phyloP scores from a whole-genome alignment of 208 protist species.

The Trypanosoma platydactyli region DNA sequence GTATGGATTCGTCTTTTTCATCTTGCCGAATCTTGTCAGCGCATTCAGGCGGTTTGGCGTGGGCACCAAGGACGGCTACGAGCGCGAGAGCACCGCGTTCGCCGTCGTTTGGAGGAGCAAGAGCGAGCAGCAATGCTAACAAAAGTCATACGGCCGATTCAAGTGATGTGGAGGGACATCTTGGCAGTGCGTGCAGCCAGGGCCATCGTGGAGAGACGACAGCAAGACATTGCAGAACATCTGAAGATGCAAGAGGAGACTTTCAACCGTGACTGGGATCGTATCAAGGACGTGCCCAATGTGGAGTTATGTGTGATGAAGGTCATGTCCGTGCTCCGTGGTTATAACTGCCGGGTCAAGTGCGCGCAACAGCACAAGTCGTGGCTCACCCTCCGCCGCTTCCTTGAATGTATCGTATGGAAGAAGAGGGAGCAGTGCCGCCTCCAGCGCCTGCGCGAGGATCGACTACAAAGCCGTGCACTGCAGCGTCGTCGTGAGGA shows the following conservation, averaged over 20 bases:
- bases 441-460: constrained; percentile 32
- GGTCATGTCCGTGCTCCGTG: constrained; percentile 56
- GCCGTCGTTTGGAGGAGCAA: constrained; percentile 37
- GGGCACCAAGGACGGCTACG: constrained; percentile 19
- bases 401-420: constrained; percentile 41
- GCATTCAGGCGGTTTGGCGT: constrained; percentile 38
- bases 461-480: constrained; percentile 11
- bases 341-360: constrained; percentile 34
- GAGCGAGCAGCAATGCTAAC: constrained; percentile 14
- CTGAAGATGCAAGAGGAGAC: constrained; percentile 24
- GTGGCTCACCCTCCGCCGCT: constrained; percentile 30
- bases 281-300: constrained; percentile 28
- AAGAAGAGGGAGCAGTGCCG: constrained; percentile 27
- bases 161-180: constrained; percentile 17
- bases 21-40: not conserved
- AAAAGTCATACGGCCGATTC: not conserved
- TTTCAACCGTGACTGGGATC: constrained; percentile 32
- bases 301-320: constrained; percentile 25
- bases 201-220: constrained; percentile 12
- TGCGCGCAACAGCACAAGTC: constrained; percentile 21
- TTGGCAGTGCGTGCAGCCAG: constrained; percentile 8
- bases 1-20: constrained; percentile 2
- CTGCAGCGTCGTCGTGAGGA: constrained; percentile 51
- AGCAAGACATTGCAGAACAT: constrained; percentile 35
- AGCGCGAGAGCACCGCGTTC: constrained; percentile 34